Percentiles rank a stretch among this genome's conserved stretches.
phyloP scores from a whole-genome alignment of 768 basidiomycete species.

The Kwoniella sp. region DNA sequence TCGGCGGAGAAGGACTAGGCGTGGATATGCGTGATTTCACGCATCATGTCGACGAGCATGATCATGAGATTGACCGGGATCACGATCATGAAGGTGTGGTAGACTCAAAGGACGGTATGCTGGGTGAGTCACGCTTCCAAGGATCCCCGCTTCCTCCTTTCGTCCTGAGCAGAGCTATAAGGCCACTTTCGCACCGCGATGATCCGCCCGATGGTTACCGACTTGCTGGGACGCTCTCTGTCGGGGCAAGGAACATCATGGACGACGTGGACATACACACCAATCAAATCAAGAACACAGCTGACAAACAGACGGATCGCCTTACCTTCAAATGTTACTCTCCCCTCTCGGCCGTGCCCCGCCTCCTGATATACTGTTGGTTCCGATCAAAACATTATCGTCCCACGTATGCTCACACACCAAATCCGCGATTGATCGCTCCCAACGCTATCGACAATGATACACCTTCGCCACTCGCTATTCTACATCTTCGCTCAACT shows the following conservation, averaged over 20 bases:
- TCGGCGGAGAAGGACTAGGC: slow-evolving; percentile 45
- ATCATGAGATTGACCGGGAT: slow-evolving; percentile 11
- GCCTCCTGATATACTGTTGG: background rate
- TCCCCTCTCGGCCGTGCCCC: background rate
- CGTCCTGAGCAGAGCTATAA: too few relatives aligned
- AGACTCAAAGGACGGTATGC: slow-evolving; percentile 22
- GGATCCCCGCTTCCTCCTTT: background rate
- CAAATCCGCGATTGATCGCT: too few relatives aligned
- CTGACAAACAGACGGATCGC: background rate
- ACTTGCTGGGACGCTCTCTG: too few relatives aligned
- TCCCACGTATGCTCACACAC: too few relatives aligned
- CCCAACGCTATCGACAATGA: background rate
- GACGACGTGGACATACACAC: background rate
- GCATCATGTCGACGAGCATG: slow-evolving; percentile 24
- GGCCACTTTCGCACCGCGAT: too few relatives aligned
- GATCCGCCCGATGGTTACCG: background rate
- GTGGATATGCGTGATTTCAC: slow-evolving; percentile 51
- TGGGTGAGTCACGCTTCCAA: slow-evolving; percentile 8
- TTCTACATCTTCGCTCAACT: background rate
- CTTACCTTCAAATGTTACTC: background rate
- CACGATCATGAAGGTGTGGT: slow-evolving; percentile 4
- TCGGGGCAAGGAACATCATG: background rate
- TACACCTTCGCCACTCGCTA: background rate
- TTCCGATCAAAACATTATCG: too few relatives aligned
- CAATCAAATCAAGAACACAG: background rate